Conservation (phyloP, 129 eudicot genomes). For the Tanacetum coccineum region DNA sequence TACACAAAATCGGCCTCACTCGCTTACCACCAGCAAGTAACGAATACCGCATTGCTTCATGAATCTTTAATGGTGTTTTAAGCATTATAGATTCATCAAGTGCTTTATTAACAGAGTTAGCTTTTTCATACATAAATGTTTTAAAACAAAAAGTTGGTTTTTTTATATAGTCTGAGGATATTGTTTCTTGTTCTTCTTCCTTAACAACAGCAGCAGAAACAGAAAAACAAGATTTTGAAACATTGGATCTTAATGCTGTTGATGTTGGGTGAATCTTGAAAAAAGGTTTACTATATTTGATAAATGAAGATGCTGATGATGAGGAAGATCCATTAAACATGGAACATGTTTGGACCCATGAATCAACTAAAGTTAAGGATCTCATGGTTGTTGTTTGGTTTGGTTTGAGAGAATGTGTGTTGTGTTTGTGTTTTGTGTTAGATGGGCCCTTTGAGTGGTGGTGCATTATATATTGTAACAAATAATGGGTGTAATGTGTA, state of each 20-base stretch:
- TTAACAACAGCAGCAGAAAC: constrained; percentile 38
- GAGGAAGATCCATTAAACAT: constrained; percentile 17
- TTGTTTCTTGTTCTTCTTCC: constrained; percentile 28
- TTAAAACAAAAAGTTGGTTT: constrained; percentile 48
- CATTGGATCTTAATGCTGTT: constrained; percentile 15
- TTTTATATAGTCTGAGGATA: neutral
- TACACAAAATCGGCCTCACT: constrained; percentile 59
- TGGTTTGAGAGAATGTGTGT: no score
- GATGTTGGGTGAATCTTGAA: constrained; percentile 13
- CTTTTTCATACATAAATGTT: constrained; percentile 45
- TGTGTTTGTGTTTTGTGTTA: no score
- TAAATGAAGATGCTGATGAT: constrained; percentile 30
- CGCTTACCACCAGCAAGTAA: constrained; percentile 70
- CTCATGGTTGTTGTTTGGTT: no score
- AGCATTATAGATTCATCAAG: constrained; percentile 52
- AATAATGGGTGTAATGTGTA: no score
- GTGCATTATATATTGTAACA: no score
- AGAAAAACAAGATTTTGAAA: constrained; percentile 14
- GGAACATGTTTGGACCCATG: no score
- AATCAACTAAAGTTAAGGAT: no score
- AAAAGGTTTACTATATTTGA: constrained; percentile 26
- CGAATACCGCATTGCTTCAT: constrained; percentile 67
- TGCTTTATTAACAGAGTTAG: constrained; percentile 44
- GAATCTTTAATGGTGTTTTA: constrained; percentile 48
- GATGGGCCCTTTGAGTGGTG: no score